Percentiles rank a stretch among this genome's conserved stretches.
Conservation (phyloP, 257 asterid species). For the Osmanthus fragrans region DNA sequence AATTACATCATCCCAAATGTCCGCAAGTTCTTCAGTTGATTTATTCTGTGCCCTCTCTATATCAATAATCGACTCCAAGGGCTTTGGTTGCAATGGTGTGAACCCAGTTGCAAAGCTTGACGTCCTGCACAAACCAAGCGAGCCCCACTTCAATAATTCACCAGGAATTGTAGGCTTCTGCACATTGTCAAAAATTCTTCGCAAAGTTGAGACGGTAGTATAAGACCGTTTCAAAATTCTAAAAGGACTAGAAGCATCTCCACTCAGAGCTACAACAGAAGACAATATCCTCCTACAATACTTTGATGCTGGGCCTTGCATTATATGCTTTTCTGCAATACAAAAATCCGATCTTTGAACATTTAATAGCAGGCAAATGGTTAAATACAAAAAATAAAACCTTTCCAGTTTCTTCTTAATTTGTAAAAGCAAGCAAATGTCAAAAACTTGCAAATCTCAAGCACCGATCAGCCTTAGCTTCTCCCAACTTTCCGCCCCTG, state of each 20-base stretch:
- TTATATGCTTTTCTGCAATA: slow-evolving; percentile 44
- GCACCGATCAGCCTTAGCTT: no score
- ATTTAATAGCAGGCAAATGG: not conserved
- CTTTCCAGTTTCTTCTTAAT: not conserved
- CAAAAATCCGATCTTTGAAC: slow-evolving; percentile 4
- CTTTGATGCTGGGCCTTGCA: slow-evolving; percentile 42
- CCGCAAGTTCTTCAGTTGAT: slow-evolving; percentile 78
- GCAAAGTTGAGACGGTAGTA: slow-evolving; percentile 30
- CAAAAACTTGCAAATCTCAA: no score
- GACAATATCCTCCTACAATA: slow-evolving; percentile 40
- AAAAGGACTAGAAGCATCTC: slow-evolving; percentile 29
- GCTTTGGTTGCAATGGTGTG: slow-evolving; percentile 67
- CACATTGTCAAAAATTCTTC: slow-evolving; percentile 29
- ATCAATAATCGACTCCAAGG: slow-evolving; percentile 73
- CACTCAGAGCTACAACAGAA: slow-evolving; percentile 26
- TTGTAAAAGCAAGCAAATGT: not conserved
- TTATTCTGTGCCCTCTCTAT: slow-evolving; percentile 69
- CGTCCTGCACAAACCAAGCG: slow-evolving; percentile 52
- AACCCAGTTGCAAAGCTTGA: slow-evolving; percentile 80
- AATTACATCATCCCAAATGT: slow-evolving; percentile 87
- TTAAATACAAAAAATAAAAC: slow-evolving; percentile 8
- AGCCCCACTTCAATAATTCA: slow-evolving; percentile 46
- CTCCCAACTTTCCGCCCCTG: no score
- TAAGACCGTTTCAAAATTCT: slow-evolving; percentile 26
- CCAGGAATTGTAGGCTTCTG: slow-evolving; percentile 37